Base-by-base conservation (phyloP, 495 filamentous ascomycete species). In the Talaromyces proteolyticus region DNA sequence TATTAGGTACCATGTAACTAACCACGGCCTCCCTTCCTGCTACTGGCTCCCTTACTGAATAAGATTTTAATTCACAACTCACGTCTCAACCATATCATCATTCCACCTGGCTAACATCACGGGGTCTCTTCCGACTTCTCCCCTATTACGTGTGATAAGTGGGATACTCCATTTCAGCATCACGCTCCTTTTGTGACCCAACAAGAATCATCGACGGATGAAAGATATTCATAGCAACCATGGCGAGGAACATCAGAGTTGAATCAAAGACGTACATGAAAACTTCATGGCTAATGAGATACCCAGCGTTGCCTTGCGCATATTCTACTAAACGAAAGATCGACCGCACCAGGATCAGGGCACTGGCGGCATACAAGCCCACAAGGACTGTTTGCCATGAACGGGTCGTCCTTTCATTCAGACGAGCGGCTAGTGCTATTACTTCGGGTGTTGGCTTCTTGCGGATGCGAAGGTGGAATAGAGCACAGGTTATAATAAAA, bases 211-310 rank as follows among this genome's bases (percentile, higher is more conserved):
- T n/a, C n/a, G n/a, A n/a, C n/a, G n/a, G n/a, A n/a, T n/a, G n/a
- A n/a, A n/a, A n/a, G n/a, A n/a, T n/a, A n/a, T n/a, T n/a, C n/a
- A n/a, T n/a, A n/a, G n/a, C n/a, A n/a, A 41, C 6, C 38, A 41
- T 41, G n/a, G 38, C 38, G 5, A 58, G 6, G 18, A 80, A 56
- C 82, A 89, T 87, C 34, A 80, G 54, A 40, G 72, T 41, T 10
- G 73, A 66, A 58, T 89, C 84, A 51, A 87, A 86, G 4, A 84
- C 55, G 55, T 85, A 87, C 47, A 87, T 58, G n/a, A 49, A 77
- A 43, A 70, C 73, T 63, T 88, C 84, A 40, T 79, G 68, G 16
- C 45, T 57, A 50, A 84, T 55, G 21, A 79, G 26, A 49, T 65
- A 73, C 8, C 81, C 80, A 11, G 70, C 65, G 29, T 75, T 61